Conservation (phyloP, 2,329 filamentous ascomycete species). For the Aspergillus sclerotialis region DNA sequence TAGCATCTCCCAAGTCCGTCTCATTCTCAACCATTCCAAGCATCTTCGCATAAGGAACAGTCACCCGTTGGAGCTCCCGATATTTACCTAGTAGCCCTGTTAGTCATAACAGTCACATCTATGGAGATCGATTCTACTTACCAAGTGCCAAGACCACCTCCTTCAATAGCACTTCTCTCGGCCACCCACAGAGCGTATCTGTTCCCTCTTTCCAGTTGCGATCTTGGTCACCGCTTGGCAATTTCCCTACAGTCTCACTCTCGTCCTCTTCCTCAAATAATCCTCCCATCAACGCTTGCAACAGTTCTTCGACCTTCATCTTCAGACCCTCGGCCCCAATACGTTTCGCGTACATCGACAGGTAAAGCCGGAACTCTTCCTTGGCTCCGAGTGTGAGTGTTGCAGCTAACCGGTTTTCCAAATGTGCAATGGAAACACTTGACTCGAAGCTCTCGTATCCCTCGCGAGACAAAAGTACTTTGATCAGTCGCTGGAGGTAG, state of each 20-base stretch:
- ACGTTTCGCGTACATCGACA: constrained; percentile 98
- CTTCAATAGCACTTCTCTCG: constrained; percentile 76
- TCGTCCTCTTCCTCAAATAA: constrained; percentile 54
- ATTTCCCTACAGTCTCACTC: constrained; percentile 21
- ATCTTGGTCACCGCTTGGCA: constrained; percentile 31
- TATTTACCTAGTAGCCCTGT: constrained; percentile 65
- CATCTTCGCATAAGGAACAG: constrained; percentile 88
- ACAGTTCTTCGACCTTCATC: constrained; percentile 85
- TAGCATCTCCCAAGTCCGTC: constrained; percentile 25
- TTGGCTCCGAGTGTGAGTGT: constrained; percentile 75
- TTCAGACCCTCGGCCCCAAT: constrained; percentile 83
- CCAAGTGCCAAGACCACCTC: constrained; percentile 89
- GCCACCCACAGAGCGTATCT: constrained; percentile 82
- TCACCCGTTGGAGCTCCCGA: constrained; percentile 85
- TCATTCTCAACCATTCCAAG: constrained; percentile 49
- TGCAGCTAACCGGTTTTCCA: constrained; percentile 90
- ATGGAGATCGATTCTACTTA: constrained; percentile 41
- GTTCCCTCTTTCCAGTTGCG: constrained; percentile 43
- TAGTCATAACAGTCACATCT: constrained; percentile 6
- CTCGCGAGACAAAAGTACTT: constrained; percentile 77
- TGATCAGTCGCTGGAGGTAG: constrained; percentile 84
- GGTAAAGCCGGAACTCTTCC: constrained; percentile 88
- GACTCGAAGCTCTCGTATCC: constrained; percentile 91
- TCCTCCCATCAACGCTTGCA: constrained; percentile 73
- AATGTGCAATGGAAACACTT: constrained; percentile 82